Evolutionary conservation across 139 green algal species (phyloP).

Genomic region (Tetraselmis striata): DNA sequence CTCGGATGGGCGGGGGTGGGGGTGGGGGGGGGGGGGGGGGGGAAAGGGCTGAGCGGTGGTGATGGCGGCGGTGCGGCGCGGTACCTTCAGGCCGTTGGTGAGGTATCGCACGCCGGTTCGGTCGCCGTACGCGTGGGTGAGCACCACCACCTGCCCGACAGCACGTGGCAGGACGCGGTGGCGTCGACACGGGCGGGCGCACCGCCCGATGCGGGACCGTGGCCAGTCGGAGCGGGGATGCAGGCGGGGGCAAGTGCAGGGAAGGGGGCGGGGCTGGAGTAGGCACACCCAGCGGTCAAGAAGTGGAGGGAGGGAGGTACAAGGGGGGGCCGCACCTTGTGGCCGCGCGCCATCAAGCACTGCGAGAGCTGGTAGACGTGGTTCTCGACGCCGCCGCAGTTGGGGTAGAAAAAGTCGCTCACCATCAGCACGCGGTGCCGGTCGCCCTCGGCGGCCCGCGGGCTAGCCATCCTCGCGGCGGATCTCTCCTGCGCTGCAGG

Average conservation of each 20-base stretch:
- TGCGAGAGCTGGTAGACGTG: constrained; percentile 93
- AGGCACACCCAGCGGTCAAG: too few species aligned
- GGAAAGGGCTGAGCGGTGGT: background rate
- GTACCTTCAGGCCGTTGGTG: constrained; percentile 88
- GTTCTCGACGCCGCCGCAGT: constrained; percentile 89
- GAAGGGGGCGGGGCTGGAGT: too few species aligned
- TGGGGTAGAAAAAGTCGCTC: constrained; percentile 96
- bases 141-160: constrained; percentile 63
- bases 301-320: too few species aligned
- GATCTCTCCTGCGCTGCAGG: too few species aligned
- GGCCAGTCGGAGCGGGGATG: too few species aligned
- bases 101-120: constrained; percentile 73
- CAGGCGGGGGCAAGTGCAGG: too few species aligned
- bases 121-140: constrained; percentile 73
- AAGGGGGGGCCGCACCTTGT: constrained; percentile 57
- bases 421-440: constrained; percentile 70
- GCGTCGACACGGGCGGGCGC: background rate
- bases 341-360: constrained; percentile 70
- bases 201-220: too few species aligned
- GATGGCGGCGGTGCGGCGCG: background rate
- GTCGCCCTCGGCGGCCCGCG: too few species aligned
- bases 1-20: background rate
- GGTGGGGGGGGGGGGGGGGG: background rate
- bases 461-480: too few species aligned
- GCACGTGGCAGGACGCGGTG: constrained; percentile 32